Conservation (phyloP, 2,329 filamentous ascomycete genomes). For the Setomelanomma holmii region DNA sequence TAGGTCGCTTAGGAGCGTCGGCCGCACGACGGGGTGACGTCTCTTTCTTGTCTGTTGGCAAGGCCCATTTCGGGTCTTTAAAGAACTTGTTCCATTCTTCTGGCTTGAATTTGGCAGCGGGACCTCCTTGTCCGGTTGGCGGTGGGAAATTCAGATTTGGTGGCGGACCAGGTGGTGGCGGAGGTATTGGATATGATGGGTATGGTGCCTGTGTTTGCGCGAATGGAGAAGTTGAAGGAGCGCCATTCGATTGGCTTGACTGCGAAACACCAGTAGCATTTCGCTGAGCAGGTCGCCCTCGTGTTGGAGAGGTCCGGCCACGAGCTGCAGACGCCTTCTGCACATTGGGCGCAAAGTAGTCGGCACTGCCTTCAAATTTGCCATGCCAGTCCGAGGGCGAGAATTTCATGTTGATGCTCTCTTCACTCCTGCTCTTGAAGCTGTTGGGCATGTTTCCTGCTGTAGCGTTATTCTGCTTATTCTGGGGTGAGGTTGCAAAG, state of each 20-base stretch:
- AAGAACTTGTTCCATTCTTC: slow-evolving; percentile 55
- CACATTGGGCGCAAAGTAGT: slow-evolving; percentile 51
- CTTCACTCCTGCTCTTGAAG: slow-evolving; percentile 56
- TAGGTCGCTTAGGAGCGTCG: slow-evolving; percentile 34
- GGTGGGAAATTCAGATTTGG: slow-evolving; percentile 33
- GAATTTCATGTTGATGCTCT: slow-evolving; percentile 59
- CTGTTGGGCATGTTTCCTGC: slow-evolving; percentile 30
- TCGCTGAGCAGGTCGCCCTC: slow-evolving; percentile 36
- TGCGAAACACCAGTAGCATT: slow-evolving; percentile 21
- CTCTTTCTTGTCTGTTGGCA: slow-evolving; percentile 36
- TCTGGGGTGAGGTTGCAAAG: slow-evolving; percentile 28
- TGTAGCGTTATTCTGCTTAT: slow-evolving; percentile 16
- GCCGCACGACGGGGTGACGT: slow-evolving; percentile 41
- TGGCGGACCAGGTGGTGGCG: slow-evolving; percentile 38
- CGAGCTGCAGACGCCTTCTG: slow-evolving; percentile 30
- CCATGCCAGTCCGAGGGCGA: slow-evolving; percentile 56
- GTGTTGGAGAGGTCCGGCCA: slow-evolving; percentile 40
- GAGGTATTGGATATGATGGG: slow-evolving; percentile 31
- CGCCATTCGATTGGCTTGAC: slow-evolving; percentile 26
- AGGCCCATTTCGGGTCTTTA: slow-evolving; percentile 52
- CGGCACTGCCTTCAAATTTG: slow-evolving; percentile 52
- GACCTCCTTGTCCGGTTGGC: slow-evolving; percentile 26
- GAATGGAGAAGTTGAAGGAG: slow-evolving; percentile 21
- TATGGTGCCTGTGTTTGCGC: slow-evolving; percentile 11
- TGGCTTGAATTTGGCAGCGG: slow-evolving; percentile 49